Evolutionary conservation across 2,329 filamentous ascomycete species (phyloP).

Genomic region (Ophiognomonia clavigignenti-juglandacearum): DNA sequence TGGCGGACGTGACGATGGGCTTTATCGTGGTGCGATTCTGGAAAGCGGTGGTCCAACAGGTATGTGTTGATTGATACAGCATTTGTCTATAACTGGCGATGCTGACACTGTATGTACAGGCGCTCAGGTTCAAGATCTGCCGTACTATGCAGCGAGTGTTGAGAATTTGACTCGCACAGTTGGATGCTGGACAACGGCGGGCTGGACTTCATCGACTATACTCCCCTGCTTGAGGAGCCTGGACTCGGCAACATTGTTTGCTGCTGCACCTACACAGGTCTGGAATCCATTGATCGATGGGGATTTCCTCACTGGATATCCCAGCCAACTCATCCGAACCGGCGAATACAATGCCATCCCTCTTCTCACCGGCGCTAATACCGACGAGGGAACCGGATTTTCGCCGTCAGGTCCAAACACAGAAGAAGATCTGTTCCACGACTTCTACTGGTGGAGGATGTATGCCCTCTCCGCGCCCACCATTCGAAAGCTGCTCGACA

Average conservation of each 20-base stretch:
- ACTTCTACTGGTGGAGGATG: slow-evolving; percentile 36
- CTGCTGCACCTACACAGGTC: slow-evolving; percentile 29
- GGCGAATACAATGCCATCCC: slow-evolving; percentile 39
- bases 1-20: slow-evolving; percentile 47
- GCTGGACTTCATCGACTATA: slow-evolving; percentile 24
- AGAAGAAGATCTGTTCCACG: slow-evolving; percentile 36
- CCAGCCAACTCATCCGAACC: slow-evolving; percentile 37
- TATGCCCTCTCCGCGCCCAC: slow-evolving; percentile 41
- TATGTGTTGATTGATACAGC: no score
- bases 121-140: slow-evolving; percentile 23
- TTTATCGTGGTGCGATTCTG: slow-evolving; percentile 50
- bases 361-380: slow-evolving; percentile 42
- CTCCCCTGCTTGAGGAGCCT: slow-evolving; percentile 32
- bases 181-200: slow-evolving; percentile 26
- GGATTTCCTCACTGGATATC: slow-evolving; percentile 41
- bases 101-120: no score
- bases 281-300: slow-evolving; percentile 43
- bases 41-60: slow-evolving; percentile 41
- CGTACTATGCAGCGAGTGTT: slow-evolving; percentile 30
- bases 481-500: slow-evolving; percentile 36
- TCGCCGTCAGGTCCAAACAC: slow-evolving; percentile 35
- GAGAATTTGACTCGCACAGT: slow-evolving; percentile 30
- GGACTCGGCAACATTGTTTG: slow-evolving; percentile 27
- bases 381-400: slow-evolving; percentile 41
- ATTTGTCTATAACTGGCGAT: no score